Conservation (phyloP, 2,329 filamentous ascomycete species). For the Claviceps humidiphila region DNA sequence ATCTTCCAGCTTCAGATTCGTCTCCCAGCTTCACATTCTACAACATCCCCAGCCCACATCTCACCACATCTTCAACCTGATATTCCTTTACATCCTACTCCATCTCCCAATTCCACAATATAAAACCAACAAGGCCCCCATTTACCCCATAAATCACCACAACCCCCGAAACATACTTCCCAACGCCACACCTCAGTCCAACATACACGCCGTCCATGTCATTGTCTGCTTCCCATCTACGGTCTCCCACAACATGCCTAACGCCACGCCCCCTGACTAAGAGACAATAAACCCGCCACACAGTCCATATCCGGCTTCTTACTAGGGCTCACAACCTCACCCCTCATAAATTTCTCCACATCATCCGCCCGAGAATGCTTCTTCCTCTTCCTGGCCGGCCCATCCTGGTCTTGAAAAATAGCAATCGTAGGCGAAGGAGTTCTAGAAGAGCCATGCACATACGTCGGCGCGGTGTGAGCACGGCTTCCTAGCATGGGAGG, state of each 20-base stretch:
- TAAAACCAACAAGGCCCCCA: too few relatives aligned
- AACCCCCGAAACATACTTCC: background rate
- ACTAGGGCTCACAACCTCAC: conserved; percentile 49
- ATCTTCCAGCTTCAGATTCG: too few relatives aligned
- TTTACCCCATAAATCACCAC: too few relatives aligned
- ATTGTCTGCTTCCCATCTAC: too few relatives aligned
- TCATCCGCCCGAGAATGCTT: conserved; percentile 34
- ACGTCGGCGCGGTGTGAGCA: conserved; percentile 28
- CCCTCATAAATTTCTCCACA: conserved; percentile 60
- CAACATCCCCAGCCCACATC: background rate
- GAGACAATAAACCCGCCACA: conserved; percentile 72
- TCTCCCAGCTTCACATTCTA: background rate
- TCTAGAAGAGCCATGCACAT: conserved; percentile 16
- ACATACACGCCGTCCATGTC: conserved; percentile 84
- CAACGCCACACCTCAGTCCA: conserved; percentile 79
- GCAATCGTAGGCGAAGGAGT: conserved; percentile 24
- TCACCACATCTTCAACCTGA: too few relatives aligned
- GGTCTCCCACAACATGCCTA: conserved; percentile 14
- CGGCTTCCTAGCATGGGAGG: conserved; percentile 21
- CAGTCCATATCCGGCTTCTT: conserved; percentile 77
- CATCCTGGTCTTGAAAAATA: conserved; percentile 38
- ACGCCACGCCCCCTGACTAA: conserved; percentile 88
- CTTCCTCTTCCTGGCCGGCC: conserved; percentile 7
- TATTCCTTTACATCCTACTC: too few relatives aligned
- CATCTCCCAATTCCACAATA: too few relatives aligned